Conservation (phyloP, 129 eudicot species). For the Centella asiatica region DNA sequence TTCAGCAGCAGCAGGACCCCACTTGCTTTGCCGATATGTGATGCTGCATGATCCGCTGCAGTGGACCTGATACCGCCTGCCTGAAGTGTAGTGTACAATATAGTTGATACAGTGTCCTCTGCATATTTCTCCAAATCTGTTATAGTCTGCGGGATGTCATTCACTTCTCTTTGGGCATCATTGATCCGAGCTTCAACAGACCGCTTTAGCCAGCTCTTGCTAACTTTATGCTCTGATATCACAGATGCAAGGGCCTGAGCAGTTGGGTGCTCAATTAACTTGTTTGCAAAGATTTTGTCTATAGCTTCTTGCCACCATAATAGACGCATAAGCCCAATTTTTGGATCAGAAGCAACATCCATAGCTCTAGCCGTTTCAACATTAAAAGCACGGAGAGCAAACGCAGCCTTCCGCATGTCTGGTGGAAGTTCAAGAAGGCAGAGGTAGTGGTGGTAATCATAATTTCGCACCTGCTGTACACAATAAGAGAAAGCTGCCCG, state of each 20-base stretch:
- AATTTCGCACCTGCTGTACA: constrained; percentile 88
- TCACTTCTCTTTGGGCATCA: constrained; percentile 72
- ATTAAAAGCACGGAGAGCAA: constrained; percentile 93
- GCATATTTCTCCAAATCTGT: constrained; percentile 79
- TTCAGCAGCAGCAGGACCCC: constrained; percentile 75
- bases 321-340: constrained; percentile 91
- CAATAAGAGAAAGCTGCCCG: constrained; percentile 83
- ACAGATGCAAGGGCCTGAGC: constrained; percentile 75
- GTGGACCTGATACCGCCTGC: constrained; percentile 77
- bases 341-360: constrained; percentile 92
- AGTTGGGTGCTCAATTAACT: constrained; percentile 81
- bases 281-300: constrained; percentile 71
- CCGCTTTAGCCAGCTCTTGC: constrained; percentile 84
- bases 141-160: constrained; percentile 48
- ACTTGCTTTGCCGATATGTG: constrained; percentile 94
- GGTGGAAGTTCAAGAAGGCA: constrained; percentile 95
- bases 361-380: constrained; percentile 87
- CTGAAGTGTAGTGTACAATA: constrained; percentile 79
- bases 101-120: constrained; percentile 81
- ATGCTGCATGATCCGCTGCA: constrained; percentile 95
- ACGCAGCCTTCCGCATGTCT: constrained; percentile 76
- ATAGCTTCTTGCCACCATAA: constrained; percentile 96
- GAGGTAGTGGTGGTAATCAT: constrained; percentile 94
- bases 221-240: constrained; percentile 54
- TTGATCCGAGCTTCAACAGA: constrained; percentile 85